Conservation (phyloP, 1,284 basidiomycete genomes). For the Vanrija sp. region DNA sequence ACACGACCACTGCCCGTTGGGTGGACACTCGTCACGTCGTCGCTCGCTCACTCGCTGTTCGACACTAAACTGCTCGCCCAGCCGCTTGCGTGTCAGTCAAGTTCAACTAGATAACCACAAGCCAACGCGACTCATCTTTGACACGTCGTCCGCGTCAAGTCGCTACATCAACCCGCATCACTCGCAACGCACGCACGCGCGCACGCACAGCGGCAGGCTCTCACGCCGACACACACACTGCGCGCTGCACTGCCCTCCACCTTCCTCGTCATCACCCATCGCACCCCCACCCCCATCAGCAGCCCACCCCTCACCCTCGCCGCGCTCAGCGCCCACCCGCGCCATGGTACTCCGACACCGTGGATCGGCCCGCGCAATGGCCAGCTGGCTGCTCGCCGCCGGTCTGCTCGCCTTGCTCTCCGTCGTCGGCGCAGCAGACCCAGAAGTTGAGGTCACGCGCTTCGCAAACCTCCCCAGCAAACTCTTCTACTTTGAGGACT, state of each 20-base stretch:
- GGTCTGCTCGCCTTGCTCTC: not conserved
- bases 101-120: too few species aligned
- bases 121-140: too few species aligned
- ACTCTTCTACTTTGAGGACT: conserved; percentile 90
- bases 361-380: not conserved
- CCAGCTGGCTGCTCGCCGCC: not conserved
- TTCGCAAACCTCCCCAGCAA: conserved; percentile 69
- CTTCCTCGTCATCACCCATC: not conserved
- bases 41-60: too few species aligned
- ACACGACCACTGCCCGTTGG: too few species aligned
- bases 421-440: conserved; percentile 29
- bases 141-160: too few species aligned
- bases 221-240: not conserved
- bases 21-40: too few species aligned
- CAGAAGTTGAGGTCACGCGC: conserved; percentile 48
- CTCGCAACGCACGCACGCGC: too few species aligned
- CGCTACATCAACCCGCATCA: too few species aligned
- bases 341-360: not conserved
- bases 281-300: not conserved
- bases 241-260: not conserved
- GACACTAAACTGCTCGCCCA: too few species aligned
- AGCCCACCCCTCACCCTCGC: not conserved
- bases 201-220: too few species aligned
- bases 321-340: not conserved
- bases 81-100: too few species aligned